Base-by-base conservation (phyloP, 768 basidiomycete genomes). In the Leccinum longicurvipes region DNA sequence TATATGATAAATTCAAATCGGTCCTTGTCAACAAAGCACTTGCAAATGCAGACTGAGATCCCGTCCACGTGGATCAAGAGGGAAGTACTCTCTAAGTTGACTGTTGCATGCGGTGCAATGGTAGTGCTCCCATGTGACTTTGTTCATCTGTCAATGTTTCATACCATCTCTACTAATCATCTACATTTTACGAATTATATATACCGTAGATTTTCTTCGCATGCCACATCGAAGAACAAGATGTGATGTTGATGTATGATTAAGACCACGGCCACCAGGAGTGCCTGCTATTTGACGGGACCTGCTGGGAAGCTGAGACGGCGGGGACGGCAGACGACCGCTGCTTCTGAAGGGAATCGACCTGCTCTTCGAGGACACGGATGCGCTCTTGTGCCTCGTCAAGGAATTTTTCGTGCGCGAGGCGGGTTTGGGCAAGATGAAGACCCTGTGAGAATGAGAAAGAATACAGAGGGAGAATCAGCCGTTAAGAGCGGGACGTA, bases 341-440 rank as follows among this genome's bases (percentile, higher is more conserved):
- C 7, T 60, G 53, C 10, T n/a, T n/a, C 21, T 72, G 69, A 36
- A 79, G 65, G 3, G 61, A 54, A 29, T 73, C 72, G 6, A 91
- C 77, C 66, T 90, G 80, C 25, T 72, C 73, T 73, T 92, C 87
- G 50, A 92, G 77, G 23, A 69, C 63, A 36, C 68, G 67, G 25
- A 90, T 78, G 46, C 74, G 81, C 5, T 69, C 73, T 23, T 67
- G 66, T n/a, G 86, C 83, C 63, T 89, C 81, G 32, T 82, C 78
- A 62, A 89, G 77, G 66, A 81, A 82, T 64, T 84, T 85, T 73
- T 92, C 87, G 64, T 89, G 86, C 2, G 85, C 80, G 5, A 92
- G 73, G 36, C 76, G 76, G 54, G 77, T 73, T 62, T 85, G 89
- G 12, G 78, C 70, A 24, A 90, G 75, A 60, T 89, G 83, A 39